Evolutionary conservation across 2,329 filamentous ascomycete species (phyloP).

Genomic region (Capronia epimyces): DNA sequence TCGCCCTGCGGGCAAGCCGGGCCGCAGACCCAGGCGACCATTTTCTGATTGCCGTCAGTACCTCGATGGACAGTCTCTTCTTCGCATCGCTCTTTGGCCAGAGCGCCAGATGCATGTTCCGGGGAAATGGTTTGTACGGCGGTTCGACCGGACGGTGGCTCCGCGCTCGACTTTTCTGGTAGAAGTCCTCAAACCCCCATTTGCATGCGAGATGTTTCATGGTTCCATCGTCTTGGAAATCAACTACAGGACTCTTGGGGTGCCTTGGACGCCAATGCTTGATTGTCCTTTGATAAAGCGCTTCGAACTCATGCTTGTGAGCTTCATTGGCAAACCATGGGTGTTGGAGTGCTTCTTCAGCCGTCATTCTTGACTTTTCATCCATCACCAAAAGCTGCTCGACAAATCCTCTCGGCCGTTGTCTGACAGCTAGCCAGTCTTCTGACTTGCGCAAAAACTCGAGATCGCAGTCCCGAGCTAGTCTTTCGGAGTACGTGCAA

Average conservation of each 20-base stretch:
- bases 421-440: conserved; percentile 41
- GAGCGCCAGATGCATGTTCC: conserved; percentile 21
- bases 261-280: conserved; percentile 47
- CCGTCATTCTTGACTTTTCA: conserved; percentile 48
- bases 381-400: conserved; percentile 47
- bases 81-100: conserved; percentile 14
- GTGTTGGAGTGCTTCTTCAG: conserved; percentile 50
- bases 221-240: conserved; percentile 17
- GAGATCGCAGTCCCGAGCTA: conserved; percentile 41
- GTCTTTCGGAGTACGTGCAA: conserved; percentile 28
- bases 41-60: conserved; percentile 13
- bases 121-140: conserved; percentile 30
- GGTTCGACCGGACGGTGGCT: conserved; percentile 19
- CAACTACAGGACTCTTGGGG: conserved; percentile 17
- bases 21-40: conserved; percentile 6
- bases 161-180: conserved; percentile 11
- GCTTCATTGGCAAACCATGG: conserved; percentile 52
- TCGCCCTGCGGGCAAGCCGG: neutral
- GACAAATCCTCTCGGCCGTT: conserved; percentile 50
- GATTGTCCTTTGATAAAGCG: conserved; percentile 47
- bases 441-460: conserved; percentile 40
- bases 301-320: conserved; percentile 45
- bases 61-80: conserved; percentile 13
- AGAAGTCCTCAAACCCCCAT: conserved; percentile 5
- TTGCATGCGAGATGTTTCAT: conserved; percentile 12